Evolutionary conservation across 192 early-diverging fungal species (phyloP).

Genomic region (Linnemannia exigua): DNA sequence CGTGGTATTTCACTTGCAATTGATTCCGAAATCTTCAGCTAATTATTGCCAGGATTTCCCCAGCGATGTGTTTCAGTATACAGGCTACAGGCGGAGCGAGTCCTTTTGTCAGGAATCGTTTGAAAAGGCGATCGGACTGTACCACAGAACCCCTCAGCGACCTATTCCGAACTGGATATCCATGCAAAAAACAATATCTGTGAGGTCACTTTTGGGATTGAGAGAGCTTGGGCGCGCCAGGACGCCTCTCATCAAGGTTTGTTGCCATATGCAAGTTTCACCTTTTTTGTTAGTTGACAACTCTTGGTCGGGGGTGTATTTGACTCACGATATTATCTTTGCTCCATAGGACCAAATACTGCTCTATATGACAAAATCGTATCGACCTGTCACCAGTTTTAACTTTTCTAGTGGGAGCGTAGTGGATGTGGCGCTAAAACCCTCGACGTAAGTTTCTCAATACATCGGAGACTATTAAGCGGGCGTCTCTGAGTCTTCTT

Average conservation of each 20-base stretch:
- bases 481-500: neutral
- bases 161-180: neutral
- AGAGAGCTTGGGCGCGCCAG: constrained; percentile 6
- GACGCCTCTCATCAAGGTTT: constrained; percentile 12
- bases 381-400: constrained; percentile 27
- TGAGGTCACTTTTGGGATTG: neutral
- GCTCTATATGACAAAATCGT: constrained; percentile 5
- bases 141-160: neutral
- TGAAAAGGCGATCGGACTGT: constrained; percentile 22
- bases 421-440: constrained; percentile 40
- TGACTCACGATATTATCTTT: neutral
- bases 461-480: neutral
- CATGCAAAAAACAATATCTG: constrained; percentile 4
- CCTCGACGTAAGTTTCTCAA: constrained; percentile 14
- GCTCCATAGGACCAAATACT: constrained; percentile 22
- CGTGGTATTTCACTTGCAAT: no score
- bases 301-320: neutral
- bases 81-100: constrained; percentile 3
- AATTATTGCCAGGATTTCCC: neutral
- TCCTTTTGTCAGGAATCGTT: constrained; percentile 13
- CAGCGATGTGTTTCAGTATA: constrained; percentile 12
- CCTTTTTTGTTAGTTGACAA: neutral
- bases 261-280: neutral
- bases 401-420: constrained; percentile 44
- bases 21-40: neutral